Evolutionary conservation across 345 rosid genomes (phyloP).

Genomic region (Gossypium australe): DNA sequence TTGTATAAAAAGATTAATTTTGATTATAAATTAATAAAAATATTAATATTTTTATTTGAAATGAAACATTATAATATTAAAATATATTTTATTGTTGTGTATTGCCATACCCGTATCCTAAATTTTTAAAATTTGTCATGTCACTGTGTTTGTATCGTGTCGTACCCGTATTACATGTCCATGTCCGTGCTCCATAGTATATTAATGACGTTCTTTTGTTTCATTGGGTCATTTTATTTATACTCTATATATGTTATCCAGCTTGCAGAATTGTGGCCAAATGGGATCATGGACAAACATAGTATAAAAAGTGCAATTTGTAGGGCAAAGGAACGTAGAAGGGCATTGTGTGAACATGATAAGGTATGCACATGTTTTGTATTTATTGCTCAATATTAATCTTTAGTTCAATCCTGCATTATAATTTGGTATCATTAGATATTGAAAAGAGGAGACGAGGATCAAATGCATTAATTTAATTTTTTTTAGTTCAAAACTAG

Average conservation of each 20-base stretch:
- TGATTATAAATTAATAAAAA: too few species aligned
- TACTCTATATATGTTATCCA: slow-evolving; percentile 10
- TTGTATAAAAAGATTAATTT: too few species aligned
- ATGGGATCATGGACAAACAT: slow-evolving; percentile 41
- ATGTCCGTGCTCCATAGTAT: too few species aligned
- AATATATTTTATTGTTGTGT: too few species aligned
- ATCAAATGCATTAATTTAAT: background rate
- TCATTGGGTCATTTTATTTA: background rate
- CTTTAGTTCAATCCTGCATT: background rate
- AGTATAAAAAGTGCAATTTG: slow-evolving; percentile 46
- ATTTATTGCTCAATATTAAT: background rate
- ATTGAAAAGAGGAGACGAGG: background rate
- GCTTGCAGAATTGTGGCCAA: slow-evolving; percentile 57
- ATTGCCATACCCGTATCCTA: too few species aligned
- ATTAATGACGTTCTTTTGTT: background rate
- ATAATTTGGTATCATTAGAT: background rate
- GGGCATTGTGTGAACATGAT: slow-evolving; percentile 16
- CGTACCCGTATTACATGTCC: too few species aligned
- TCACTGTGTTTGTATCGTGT: too few species aligned
- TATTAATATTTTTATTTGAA: too few species aligned
- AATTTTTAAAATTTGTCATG: too few species aligned
- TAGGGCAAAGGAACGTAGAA: slow-evolving; percentile 44
- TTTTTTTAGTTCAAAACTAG: background rate
- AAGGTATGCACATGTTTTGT: slow-evolving; percentile 18
- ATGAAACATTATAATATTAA: too few species aligned